phyloP scores from a whole-genome alignment of 768 basidiomycete species.

The Phanerochaete sordida region DNA sequence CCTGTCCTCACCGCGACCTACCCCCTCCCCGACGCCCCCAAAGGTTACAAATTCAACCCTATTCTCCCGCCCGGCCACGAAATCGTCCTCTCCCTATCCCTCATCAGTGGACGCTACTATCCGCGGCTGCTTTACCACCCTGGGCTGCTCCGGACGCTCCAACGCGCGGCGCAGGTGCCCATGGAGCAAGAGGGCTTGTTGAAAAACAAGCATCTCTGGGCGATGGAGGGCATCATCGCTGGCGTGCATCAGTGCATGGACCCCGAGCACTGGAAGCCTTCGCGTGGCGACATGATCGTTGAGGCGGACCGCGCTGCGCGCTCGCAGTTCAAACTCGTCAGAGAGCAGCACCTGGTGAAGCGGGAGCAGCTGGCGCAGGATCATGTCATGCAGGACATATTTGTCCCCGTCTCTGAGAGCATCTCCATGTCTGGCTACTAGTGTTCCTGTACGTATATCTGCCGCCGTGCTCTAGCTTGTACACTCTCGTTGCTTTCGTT shows the following conservation, averaged over 20 bases:
- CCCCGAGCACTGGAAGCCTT: constrained; percentile 53
- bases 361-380: constrained; percentile 2
- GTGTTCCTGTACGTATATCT: background rate
- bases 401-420: constrained; percentile 4
- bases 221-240: constrained; percentile 66
- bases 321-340: constrained; percentile 15
- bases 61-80: constrained; percentile 62
- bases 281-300: constrained; percentile 53
- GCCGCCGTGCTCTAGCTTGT: no score
- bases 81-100: constrained; percentile 60
- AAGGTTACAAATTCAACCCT: constrained; percentile 65
- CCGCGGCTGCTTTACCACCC: constrained; percentile 68
- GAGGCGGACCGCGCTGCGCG: constrained; percentile 49
- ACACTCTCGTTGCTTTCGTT: background rate
- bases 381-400: background rate
- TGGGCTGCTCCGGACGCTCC: constrained; percentile 41
- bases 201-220: constrained; percentile 55
- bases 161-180: constrained; percentile 32
- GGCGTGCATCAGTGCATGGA: constrained; percentile 71
- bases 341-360: constrained; percentile 18
- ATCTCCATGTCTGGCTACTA: background rate
- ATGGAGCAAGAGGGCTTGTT: constrained; percentile 31
- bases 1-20: constrained; percentile 31
- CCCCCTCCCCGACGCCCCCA: constrained; percentile 60
- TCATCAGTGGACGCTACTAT: constrained; percentile 81